Evolutionary conservation across 805 yeast genomes (phyloP).

Genomic region (Wickerhamomyces mucosus): DNA sequence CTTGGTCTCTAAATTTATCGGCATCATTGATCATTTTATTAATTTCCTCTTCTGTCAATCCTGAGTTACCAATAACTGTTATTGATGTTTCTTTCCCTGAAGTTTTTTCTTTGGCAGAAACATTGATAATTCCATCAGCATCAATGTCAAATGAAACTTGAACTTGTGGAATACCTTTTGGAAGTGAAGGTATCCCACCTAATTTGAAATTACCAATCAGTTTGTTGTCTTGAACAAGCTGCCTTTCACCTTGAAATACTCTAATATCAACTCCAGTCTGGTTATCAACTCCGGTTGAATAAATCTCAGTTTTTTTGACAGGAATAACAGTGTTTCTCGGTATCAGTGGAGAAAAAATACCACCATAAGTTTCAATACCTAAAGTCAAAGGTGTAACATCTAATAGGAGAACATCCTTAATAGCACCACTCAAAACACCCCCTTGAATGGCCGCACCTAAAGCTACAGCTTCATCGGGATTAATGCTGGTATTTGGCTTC

Average conservation of each 20-base stretch:
- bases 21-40: slow-evolving; percentile 57
- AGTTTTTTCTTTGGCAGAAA: slow-evolving; percentile 71
- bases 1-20: slow-evolving; percentile 48
- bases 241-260: slow-evolving; percentile 76
- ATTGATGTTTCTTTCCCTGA: slow-evolving; percentile 72
- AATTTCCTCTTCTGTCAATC: slow-evolving; percentile 61
- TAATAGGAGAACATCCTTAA: slow-evolving; percentile 63
- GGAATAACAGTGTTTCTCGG: slow-evolving; percentile 76
- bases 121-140: slow-evolving; percentile 78
- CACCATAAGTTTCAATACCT: slow-evolving; percentile 82
- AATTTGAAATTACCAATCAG: slow-evolving; percentile 67
- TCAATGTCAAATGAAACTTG: slow-evolving; percentile 71
- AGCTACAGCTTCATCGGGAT: slow-evolving; percentile 93
- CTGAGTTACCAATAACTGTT: slow-evolving; percentile 61
- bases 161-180: slow-evolving; percentile 75
- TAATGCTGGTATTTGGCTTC: slow-evolving; percentile 62
- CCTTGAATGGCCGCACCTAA: slow-evolving; percentile 89
- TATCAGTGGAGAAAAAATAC: slow-evolving; percentile 70
- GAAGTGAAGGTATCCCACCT: slow-evolving; percentile 63
- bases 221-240: slow-evolving; percentile 69
- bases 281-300: slow-evolving; percentile 77
- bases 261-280: slow-evolving; percentile 78
- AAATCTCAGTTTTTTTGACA: slow-evolving; percentile 60
- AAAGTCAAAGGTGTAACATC: slow-evolving; percentile 80
- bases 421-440: slow-evolving; percentile 76